Percentiles rank a stretch among this genome's conserved stretches.
Evolutionary conservation across 1,284 basidiomycete species (phyloP).

Genomic region (Fomitopsis schrenkii): DNA sequence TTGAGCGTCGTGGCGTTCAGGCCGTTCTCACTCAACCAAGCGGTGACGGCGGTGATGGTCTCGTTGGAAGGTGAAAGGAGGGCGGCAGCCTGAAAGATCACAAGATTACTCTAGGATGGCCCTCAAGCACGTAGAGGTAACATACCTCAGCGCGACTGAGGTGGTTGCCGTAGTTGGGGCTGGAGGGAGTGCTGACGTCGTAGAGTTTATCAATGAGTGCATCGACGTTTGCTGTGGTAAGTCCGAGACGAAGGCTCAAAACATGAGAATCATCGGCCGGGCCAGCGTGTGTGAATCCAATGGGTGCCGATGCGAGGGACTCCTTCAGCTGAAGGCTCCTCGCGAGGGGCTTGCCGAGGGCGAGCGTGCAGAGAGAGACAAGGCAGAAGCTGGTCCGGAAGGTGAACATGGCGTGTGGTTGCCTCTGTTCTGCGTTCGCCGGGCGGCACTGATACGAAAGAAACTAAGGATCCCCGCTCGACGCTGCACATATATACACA

Average conservation of each 20-base stretch:
- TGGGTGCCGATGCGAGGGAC: slow-evolving; percentile 14
- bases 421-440: neutral
- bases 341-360: slow-evolving; percentile 15
- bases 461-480: neutral
- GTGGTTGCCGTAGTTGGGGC: slow-evolving; percentile 27
- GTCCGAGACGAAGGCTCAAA: slow-evolving; percentile 25
- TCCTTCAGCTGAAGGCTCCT: slow-evolving; percentile 23
- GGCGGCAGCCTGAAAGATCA: slow-evolving; percentile 28
- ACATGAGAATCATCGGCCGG: slow-evolving; percentile 16
- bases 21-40: slow-evolving; percentile 30
- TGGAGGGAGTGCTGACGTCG: slow-evolving; percentile 27
- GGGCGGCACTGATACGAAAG: neutral
- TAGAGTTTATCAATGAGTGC: slow-evolving; percentile 28
- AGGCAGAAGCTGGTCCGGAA: slow-evolving; percentile 8
- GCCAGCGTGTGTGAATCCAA: slow-evolving; percentile 20
- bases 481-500: neutral
- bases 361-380: slow-evolving; percentile 13
- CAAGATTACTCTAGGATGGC: neutral
- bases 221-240: slow-evolving; percentile 23
- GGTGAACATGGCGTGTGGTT: neutral
- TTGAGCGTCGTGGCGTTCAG: slow-evolving; percentile 24
- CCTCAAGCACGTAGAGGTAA: neutral
- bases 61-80: slow-evolving; percentile 32
- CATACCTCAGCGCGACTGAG: slow-evolving; percentile 27
- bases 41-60: slow-evolving; percentile 26